Conservation (phyloP, 495 filamentous ascomycete genomes). For the Aspergillus carlsbadensis region DNA sequence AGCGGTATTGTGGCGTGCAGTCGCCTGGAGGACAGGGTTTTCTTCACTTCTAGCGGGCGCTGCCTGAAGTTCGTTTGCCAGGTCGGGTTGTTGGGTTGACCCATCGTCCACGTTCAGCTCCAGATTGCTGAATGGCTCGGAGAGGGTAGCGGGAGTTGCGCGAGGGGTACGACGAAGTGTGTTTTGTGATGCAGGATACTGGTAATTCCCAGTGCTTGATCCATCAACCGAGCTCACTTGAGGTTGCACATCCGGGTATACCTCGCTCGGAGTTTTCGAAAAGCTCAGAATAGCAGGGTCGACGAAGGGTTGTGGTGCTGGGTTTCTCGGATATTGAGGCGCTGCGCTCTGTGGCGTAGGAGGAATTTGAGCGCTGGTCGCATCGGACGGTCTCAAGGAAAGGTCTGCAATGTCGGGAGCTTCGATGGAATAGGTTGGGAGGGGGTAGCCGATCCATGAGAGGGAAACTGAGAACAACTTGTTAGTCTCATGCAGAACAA, state of each 20-base stretch:
- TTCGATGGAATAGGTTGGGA: conserved; percentile 52
- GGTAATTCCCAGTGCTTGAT: neutral
- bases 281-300: conserved; percentile 57
- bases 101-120: conserved; percentile 31
- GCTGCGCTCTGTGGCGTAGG: conserved; percentile 13
- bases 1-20: conserved; percentile 15
- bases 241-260: conserved; percentile 4
- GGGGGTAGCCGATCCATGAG: conserved; percentile 46
- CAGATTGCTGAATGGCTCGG: conserved; percentile 44
- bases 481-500: neutral
- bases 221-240: conserved; percentile 3
- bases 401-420: conserved; percentile 57
- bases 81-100: conserved; percentile 8
- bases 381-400: conserved; percentile 44
- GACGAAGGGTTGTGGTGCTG: conserved; percentile 39
- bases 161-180: conserved; percentile 5
- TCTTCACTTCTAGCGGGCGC: conserved; percentile 10
- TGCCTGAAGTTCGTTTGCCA: conserved; percentile 21
- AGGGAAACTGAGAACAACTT: conserved; percentile 39
- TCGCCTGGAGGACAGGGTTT: neutral
- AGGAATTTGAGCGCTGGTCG: conserved; percentile 25
- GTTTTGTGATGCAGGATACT: conserved; percentile 7
- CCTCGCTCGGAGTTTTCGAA: conserved; percentile 28
- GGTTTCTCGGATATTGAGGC: conserved; percentile 8
- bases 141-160: conserved; percentile 25